phyloP scores from a whole-genome alignment of 371 early-diverging fungal genomes.

The Mortierella sp. region DNA sequence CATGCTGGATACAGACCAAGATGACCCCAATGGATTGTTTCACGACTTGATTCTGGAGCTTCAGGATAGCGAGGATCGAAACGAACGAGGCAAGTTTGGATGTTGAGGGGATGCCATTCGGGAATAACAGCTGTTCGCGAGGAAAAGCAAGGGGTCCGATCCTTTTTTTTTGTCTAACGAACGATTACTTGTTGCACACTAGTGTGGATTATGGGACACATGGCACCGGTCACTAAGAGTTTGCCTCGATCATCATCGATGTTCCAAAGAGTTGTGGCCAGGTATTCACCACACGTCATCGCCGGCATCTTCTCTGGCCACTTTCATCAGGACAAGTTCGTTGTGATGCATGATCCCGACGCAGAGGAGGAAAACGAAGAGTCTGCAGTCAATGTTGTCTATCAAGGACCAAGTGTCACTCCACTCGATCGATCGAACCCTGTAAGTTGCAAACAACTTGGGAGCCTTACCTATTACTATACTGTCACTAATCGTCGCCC shows the following conservation, averaged over 20 bases:
- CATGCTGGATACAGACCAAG: constrained; percentile 46
- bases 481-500: too few relatives aligned
- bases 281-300: constrained; percentile 71
- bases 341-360: constrained; percentile 49
- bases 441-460: constrained; percentile 32
- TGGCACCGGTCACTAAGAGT: constrained; percentile 60
- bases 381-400: constrained; percentile 63
- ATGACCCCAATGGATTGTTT: constrained; percentile 66
- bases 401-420: constrained; percentile 66
- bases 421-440: constrained; percentile 63
- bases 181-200: not conserved
- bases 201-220: constrained; percentile 74
- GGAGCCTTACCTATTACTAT: too few relatives aligned
- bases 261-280: constrained; percentile 65
- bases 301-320: constrained; percentile 71
- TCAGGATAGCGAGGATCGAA: constrained; percentile 64
- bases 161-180: not conserved
- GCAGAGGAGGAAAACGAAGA: constrained; percentile 32
- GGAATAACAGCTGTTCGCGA: too few relatives aligned
- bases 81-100: constrained; percentile 55
- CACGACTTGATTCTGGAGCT: constrained; percentile 61
- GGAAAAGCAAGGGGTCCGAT: too few relatives aligned
- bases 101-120: too few relatives aligned
- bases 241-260: constrained; percentile 66
- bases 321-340: constrained; percentile 59